Base-by-base conservation (phyloP, 2,329 filamentous ascomycete genomes). In the Tolypocladium paradoxum region DNA sequence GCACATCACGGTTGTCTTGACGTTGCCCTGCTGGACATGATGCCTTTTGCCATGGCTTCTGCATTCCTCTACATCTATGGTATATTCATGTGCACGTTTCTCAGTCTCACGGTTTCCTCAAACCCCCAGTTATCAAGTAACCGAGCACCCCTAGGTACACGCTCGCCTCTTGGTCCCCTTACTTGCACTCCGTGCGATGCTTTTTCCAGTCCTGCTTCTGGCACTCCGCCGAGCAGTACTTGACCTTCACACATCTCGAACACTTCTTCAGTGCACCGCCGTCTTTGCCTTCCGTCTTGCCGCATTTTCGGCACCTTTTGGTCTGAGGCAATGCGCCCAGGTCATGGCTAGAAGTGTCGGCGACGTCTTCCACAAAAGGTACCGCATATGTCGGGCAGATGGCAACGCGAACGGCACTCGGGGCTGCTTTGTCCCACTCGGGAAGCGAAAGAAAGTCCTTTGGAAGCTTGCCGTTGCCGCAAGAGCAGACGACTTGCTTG, bases 181-280 rank as follows among this genome's bases (percentile, higher is more conserved):
- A 64, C 49, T 62, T 59, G 49, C 74, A 77, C 56, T 73, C 71
- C 54, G 63, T 66, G 37, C 70, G 64, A 60, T 83, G 78, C 60
- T 67, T 73, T 59, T 71, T 75, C 78, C 78, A 82, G 54, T 81
- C 74, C 57, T 65, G 69, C 62, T 70, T 73, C 69, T 82, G 79
- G 52, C 79, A 83, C 49, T 74, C 71, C 0, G 53, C 54, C 3
- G 73, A 76, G 62, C 79, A 83, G 52, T 82, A 83, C 55, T 62
- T 70, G 14, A 63, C 73, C 49, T 61, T 62, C 56, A 65, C 61
- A 53, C 79, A 82, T 8, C 71, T 58, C 50, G 57, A 54, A 55
- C 78, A 82, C 55, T 64, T 73, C 61, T 73, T 69, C 52, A 81
- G 57, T 31, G 57, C 53, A 12, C 58, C 61, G 0, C 65, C 67